A percentile compares a stretch with the other conserved stretches of the same genome.
Conservation (phyloP, 2,329 filamentous ascomycete species). For the Colletotrichum lini region DNA sequence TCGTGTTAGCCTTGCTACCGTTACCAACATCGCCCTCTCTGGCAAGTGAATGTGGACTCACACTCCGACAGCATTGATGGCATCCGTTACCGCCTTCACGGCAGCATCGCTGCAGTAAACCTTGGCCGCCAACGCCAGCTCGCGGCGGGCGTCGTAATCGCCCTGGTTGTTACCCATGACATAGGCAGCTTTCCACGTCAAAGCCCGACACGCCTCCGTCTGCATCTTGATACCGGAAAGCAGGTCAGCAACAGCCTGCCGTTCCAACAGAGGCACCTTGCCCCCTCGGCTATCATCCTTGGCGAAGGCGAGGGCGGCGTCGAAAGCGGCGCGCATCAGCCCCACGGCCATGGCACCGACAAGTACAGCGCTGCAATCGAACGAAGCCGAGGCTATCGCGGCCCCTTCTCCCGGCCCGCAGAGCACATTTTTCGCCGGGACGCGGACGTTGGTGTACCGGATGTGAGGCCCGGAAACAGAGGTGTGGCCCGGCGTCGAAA, state of each 20-base stretch:
- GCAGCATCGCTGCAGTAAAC: slow-evolving; percentile 65
- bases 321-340: slow-evolving; percentile 68
- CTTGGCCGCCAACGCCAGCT: slow-evolving; percentile 65
- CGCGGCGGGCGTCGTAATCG: slow-evolving; percentile 56
- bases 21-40: not conserved
- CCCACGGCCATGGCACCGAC: slow-evolving; percentile 69
- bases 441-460: slow-evolving; percentile 61
- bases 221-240: slow-evolving; percentile 67
- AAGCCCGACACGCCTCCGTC: slow-evolving; percentile 62
- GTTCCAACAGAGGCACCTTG: slow-evolving; percentile 59
- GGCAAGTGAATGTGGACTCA: slow-evolving; percentile 43
- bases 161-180: slow-evolving; percentile 58
- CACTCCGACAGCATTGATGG: slow-evolving; percentile 68
- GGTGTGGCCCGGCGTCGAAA: slow-evolving; percentile 61
- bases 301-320: slow-evolving; percentile 64
- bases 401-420: slow-evolving; percentile 55
- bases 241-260: slow-evolving; percentile 66
- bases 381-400: slow-evolving; percentile 57
- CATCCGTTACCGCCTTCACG: slow-evolving; percentile 63
- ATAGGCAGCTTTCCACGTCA: slow-evolving; percentile 68
- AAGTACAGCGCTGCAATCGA: slow-evolving; percentile 61
- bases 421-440: slow-evolving; percentile 63
- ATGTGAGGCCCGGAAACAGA: slow-evolving; percentile 65
- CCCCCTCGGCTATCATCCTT: slow-evolving; percentile 63
- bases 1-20: not conserved